These are phyloP conservation scores for Tuber umbilicatum DNA, from an alignment of 495 filamentous ascomycete species.

Conservation along the genomic window DNA sequence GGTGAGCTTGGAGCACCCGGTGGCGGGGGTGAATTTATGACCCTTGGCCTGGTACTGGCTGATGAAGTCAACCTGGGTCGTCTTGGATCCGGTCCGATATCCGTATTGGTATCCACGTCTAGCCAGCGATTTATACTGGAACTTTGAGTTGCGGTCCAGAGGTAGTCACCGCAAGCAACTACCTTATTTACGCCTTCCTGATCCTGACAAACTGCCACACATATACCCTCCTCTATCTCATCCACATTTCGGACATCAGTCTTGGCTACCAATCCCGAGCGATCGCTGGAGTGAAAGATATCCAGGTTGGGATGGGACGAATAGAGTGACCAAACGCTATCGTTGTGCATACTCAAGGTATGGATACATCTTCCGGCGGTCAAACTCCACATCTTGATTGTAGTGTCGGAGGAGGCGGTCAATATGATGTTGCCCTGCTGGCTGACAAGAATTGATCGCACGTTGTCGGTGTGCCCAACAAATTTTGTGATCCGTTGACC, in stretches of 20 bases:
- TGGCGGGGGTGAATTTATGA: constrained; percentile 41
- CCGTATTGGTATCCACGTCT: constrained; percentile 69
- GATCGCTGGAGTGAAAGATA: constrained; percentile 89
- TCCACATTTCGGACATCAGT: constrained; percentile 70
- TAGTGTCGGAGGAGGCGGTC: constrained; percentile 93
- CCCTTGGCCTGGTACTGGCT: constrained; percentile 38
- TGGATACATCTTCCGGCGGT: constrained; percentile 93
- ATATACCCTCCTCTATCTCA: constrained; percentile 81
- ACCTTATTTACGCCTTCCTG: constrained; percentile 77
- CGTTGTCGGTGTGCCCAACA: constrained; percentile 94
- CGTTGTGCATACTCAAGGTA: constrained; percentile 96
- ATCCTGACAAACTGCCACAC: constrained; percentile 80
- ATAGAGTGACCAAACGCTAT: constrained; percentile 93
- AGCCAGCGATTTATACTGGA: constrained; percentile 94
- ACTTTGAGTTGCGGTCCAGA: constrained; percentile 91
- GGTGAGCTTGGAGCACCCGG: constrained; percentile 42
- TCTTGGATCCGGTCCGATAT: constrained; percentile 43
- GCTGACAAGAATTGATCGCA: constrained; percentile 83
- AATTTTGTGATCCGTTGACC: constrained; percentile 92
- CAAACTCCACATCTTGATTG: constrained; percentile 95
- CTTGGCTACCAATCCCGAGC: constrained; percentile 85
- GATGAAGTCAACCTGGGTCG: constrained; percentile 36
- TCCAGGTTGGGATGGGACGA: constrained; percentile 78
- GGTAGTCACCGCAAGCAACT: constrained; percentile 66
- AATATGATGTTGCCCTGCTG: constrained; percentile 82